Base-by-base conservation (phyloP, 805 yeast species). In the Komagataella mondaviorum region DNA sequence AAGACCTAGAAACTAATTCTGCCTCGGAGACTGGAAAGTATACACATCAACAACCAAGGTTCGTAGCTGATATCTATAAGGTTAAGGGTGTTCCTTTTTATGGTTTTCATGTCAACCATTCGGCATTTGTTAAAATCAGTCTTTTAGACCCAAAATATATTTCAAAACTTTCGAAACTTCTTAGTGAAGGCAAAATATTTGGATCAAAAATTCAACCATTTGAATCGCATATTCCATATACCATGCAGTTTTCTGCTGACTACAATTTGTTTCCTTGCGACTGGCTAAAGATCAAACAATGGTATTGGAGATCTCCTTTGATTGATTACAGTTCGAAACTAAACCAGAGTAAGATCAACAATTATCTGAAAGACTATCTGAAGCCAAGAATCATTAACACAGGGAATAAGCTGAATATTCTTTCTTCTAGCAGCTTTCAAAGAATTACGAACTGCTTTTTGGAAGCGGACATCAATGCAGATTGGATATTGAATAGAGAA, bases 221-320 rank as follows among this genome's bases (percentile, higher is more conserved):
- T 62, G 99, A 93, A 59, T 71, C 89, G 0, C 98, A 93, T 60
- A 73, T 91, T 10, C 89, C 96, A 0, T 84, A 71, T 57, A 60
- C 77, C 1, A 63, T 88, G 6, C 97, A 93, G 60, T 88, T 91
- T 60, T 63, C 88, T 23, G 72, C 85, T 0, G 99, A 93, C 61
- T 88, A 75, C 65, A 90, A 91, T 60, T 64, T 91, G 30, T 87
- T 75, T 60, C 95, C 96, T 1, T 87, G 96, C 63, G 81, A 83
- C 4, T 87, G 95, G 91, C 54, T 90, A 20, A 66, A 73, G 16
- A 52, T 83, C 1, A 58, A 62, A 2, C 56, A 67, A 3, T 66
- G 76, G 22, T 75, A 66, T 55, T 83, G 85, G 62, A 63, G 96
- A 51, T 60, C 67, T 3, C 93, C 95, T 0, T 57, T 76, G 6